Conservation (phyloP, 1,139 yeast genomes). For the Saccharomyces hybrid region DNA sequence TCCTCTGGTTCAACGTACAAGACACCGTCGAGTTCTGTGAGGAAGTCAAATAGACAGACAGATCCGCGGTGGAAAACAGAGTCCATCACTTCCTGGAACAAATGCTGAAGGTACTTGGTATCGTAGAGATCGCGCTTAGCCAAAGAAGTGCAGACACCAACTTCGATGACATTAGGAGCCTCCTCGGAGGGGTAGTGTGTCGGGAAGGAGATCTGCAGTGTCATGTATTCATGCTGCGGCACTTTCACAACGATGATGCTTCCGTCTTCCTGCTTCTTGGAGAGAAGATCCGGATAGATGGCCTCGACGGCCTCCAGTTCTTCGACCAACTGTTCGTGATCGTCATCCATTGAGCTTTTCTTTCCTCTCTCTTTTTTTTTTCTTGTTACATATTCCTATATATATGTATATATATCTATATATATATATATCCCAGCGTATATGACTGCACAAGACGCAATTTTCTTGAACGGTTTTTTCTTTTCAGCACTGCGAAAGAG, state of each 20-base stretch:
- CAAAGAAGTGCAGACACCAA: conserved; percentile 32
- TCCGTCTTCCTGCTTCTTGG: conserved; percentile 35
- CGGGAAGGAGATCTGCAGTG: conserved; percentile 64
- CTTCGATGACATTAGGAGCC: conserved; percentile 50
- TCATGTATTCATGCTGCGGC: conserved; percentile 56
- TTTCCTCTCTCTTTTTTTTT: not conserved
- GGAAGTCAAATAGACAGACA: conserved; percentile 74
- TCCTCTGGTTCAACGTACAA: conserved; percentile 35
- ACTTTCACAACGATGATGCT: conserved; percentile 43
- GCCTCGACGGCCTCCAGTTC: conserved; percentile 83
- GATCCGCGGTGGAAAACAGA: conserved; percentile 48
- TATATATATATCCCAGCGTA: not conserved
- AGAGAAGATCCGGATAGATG: conserved; percentile 64
- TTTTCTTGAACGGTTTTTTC: not conserved
- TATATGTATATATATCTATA: not conserved
- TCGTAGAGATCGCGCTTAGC: conserved; percentile 35
- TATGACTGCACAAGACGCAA: not conserved
- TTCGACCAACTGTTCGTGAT: conserved; percentile 53
- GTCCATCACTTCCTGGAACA: conserved; percentile 44
- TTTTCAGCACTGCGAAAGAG: conserved; percentile 4
- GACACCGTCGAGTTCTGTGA: conserved; percentile 55
- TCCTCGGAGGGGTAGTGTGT: conserved; percentile 54
- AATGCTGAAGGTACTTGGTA: conserved; percentile 38
- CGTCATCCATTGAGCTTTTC: conserved; percentile 6
- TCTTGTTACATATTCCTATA: not conserved